Evolutionary conservation across 768 basidiomycete genomes (phyloP).

Genomic region (Ramaria sp.): DNA sequence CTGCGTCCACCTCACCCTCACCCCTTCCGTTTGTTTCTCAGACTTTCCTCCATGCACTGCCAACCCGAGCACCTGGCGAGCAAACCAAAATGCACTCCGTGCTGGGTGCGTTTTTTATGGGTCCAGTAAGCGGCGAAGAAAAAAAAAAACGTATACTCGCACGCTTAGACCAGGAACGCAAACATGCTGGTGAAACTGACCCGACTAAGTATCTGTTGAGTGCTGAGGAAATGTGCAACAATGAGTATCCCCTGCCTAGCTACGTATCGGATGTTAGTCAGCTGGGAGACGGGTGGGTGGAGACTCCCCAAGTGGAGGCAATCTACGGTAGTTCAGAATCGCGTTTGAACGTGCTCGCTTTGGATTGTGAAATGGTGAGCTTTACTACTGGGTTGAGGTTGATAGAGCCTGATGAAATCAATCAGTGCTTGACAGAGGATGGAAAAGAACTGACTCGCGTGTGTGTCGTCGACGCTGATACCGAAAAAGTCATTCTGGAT

Average conservation of each 20-base stretch:
- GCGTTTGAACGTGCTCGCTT: slow-evolving; percentile 49
- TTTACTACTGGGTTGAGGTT: background rate
- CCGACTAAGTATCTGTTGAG: slow-evolving; percentile 66
- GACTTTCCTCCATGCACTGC: slow-evolving; percentile 88
- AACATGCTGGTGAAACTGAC: slow-evolving; percentile 48
- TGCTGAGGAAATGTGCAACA: slow-evolving; percentile 83
- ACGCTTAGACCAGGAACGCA: slow-evolving; percentile 27
- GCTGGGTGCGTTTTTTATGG: slow-evolving; percentile 71
- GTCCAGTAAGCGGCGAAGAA: slow-evolving; percentile 71
- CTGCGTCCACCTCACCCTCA: slow-evolving; percentile 22
- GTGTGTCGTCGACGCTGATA: slow-evolving; percentile 69
- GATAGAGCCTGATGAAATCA: background rate
- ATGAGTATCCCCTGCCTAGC: slow-evolving; percentile 84
- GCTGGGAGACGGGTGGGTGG: slow-evolving; percentile 63
- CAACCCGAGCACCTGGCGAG: slow-evolving; percentile 89
- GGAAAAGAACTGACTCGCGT: slow-evolving; percentile 85
- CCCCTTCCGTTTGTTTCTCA: slow-evolving; percentile 58
- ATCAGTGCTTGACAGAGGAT: slow-evolving; percentile 77
- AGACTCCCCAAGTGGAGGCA: slow-evolving; percentile 49
- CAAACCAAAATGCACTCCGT: slow-evolving; percentile 76
- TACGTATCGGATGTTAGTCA: slow-evolving; percentile 69
- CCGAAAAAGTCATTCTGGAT: slow-evolving; percentile 72
- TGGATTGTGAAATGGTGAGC: slow-evolving; percentile 96
- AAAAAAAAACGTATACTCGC: slow-evolving; percentile 49
- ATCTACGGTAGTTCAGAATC: slow-evolving; percentile 22